Percentiles rank a stretch among this genome's conserved stretches.
Evolutionary conservation across 176 grass and related monocot species (phyloP).

Genomic region (Raddia guianensis): DNA sequence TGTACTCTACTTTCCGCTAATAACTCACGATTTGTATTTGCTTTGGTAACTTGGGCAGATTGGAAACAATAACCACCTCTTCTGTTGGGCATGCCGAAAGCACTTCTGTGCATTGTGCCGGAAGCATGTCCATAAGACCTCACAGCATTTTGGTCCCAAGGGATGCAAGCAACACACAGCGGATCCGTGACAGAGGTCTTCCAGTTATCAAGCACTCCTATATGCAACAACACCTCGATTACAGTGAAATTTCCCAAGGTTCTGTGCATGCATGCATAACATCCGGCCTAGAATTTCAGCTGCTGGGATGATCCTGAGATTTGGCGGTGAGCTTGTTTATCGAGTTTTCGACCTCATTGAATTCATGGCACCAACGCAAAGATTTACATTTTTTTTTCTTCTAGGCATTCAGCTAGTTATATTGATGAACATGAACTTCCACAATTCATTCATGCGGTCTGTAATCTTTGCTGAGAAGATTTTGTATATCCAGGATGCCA

Average conservation of each 20-base stretch:
- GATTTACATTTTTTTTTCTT: neutral
- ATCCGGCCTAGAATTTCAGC: neutral
- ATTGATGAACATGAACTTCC: neutral
- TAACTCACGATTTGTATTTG: slow-evolving; percentile 22
- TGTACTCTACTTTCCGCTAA: neutral
- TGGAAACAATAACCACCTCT: slow-evolving; percentile 77
- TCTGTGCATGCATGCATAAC: slow-evolving; percentile 3
- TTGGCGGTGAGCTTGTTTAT: slow-evolving; percentile 19
- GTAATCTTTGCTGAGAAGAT: slow-evolving; percentile 23
- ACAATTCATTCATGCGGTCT: neutral
- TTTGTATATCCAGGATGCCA: slow-evolving; percentile 10
- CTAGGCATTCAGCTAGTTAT: neutral
- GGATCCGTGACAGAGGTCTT: slow-evolving; percentile 44
- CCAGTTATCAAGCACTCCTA: neutral
- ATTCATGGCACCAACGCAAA: neutral
- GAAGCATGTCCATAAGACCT: slow-evolving; percentile 55
- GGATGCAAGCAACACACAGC: slow-evolving; percentile 77
- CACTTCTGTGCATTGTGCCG: slow-evolving; percentile 75
- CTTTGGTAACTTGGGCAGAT: slow-evolving; percentile 50
- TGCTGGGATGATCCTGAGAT: neutral
- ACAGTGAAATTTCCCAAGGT: slow-evolving; percentile 5
- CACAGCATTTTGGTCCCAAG: slow-evolving; percentile 70
- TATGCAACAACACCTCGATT: neutral
- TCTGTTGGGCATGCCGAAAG: slow-evolving; percentile 74
- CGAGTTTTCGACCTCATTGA: neutral